These are phyloP conservation scores for Yarrowia sp. DNA, from an alignment of 805 yeast genomes.

Conservation along the genomic window DNA sequence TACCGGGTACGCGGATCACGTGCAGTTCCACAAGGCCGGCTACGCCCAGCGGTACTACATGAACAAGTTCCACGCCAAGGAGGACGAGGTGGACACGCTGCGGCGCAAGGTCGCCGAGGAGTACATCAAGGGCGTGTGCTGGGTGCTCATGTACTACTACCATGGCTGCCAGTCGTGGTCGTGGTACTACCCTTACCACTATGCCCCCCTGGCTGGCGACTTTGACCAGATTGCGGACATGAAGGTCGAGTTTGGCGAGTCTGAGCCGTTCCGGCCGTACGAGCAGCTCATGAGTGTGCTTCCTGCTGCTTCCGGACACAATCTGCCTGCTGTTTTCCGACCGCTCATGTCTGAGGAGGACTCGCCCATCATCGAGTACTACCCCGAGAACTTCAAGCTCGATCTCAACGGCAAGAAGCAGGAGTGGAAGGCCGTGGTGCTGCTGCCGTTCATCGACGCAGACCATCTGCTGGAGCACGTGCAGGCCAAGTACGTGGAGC, in stretches of 20 bases:
- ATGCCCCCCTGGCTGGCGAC: conserved; percentile 97
- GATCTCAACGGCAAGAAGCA: conserved; percentile 96
- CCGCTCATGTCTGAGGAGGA: conserved; percentile 79
- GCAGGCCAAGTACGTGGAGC: conserved; percentile 63
- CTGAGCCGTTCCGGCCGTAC: conserved; percentile 85
- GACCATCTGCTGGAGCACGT: conserved; percentile 72
- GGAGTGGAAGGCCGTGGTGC: conserved; percentile 94
- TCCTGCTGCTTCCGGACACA: conserved; percentile 92
- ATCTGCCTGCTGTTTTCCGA: conserved; percentile 79
- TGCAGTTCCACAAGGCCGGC: conserved; percentile 86
- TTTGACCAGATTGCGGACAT: conserved; percentile 61
- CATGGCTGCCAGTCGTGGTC: conserved; percentile 99
- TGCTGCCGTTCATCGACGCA: conserved; percentile 90
- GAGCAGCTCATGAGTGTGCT: conserved; percentile 95
- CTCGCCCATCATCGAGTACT: conserved; percentile 88
- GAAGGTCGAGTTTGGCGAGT: conserved; percentile 63
- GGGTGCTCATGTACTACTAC: conserved; percentile 92
- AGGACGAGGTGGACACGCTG: conserved; percentile 55
- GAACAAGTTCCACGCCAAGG: conserved; percentile 67
- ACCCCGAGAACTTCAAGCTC: conserved; percentile 84
- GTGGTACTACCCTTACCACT: conserved; percentile 97
- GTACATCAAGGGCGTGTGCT: conserved; percentile 94
- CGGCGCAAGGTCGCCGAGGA: conserved; percentile 68
- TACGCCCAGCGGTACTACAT: conserved; percentile 81
- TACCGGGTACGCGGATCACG: conserved; percentile 50